Conservation (phyloP, 148 eudicot species). For the Rhododendron henanense region DNA sequence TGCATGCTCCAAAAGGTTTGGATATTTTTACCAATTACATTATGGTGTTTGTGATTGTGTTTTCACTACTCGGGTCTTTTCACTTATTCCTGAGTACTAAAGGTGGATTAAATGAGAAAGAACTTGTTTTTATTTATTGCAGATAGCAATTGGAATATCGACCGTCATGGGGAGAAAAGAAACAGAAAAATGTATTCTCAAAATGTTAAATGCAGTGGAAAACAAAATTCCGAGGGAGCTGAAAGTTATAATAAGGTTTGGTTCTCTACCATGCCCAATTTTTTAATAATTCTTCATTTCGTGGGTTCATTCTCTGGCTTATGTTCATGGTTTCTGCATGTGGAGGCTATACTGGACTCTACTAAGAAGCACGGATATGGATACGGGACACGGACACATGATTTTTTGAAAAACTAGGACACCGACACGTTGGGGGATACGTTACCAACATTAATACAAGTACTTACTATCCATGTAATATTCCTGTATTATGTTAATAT, state of each 20-base stretch:
- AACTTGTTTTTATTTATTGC: slow-evolving; percentile 14
- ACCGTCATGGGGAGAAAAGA: slow-evolving; percentile 8
- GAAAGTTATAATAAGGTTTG: slow-evolving; percentile 28
- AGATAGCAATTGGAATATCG: slow-evolving; percentile 21
- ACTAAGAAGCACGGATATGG: neutral
- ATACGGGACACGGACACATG: neutral
- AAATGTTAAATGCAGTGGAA: slow-evolving; percentile 17
- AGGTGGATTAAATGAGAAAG: neutral
- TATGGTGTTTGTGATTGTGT: neutral
- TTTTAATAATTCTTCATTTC: neutral
- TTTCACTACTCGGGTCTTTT: neutral
- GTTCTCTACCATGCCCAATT: neutral
- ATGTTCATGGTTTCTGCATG: slow-evolving; percentile 3
- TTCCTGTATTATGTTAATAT: neutral
- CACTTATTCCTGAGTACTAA: neutral
- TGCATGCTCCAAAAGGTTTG: slow-evolving; percentile 26
- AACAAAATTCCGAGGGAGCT: slow-evolving; percentile 13
- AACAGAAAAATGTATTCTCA: slow-evolving; percentile 14
- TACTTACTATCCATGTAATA: neutral
- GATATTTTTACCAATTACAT: neutral
- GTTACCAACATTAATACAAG: neutral
- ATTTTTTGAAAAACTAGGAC: neutral
- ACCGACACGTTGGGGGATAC: neutral
- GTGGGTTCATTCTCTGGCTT: neutral
- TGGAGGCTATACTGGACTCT: neutral